Conservation (phyloP, 1,284 basidiomycete species). For the Irpex lacteus region DNA sequence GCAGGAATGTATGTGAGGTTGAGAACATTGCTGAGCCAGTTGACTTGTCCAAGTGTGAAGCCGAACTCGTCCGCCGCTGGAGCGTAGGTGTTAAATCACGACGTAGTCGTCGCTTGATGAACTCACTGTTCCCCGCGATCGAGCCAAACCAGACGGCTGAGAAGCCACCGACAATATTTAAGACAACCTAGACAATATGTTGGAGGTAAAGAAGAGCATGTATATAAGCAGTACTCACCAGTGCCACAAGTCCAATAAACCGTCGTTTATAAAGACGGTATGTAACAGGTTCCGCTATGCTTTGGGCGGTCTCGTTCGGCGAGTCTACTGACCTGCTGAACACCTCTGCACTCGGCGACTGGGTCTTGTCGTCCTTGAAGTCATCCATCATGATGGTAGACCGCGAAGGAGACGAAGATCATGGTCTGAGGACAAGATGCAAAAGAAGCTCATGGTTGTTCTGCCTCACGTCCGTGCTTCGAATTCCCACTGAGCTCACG, state of each 20-base stretch:
- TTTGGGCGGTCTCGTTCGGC: neutral
- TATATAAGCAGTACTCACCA: conserved; percentile 43
- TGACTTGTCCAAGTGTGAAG: conserved; percentile 63
- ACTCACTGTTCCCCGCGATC: conserved; percentile 62
- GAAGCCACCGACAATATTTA: conserved; percentile 64
- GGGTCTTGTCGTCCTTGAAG: neutral
- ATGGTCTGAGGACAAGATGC: too few species aligned
- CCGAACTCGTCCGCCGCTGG: conserved; percentile 40
- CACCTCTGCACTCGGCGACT: neutral
- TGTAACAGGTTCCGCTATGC: neutral
- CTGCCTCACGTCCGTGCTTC: too few species aligned
- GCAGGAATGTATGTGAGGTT: conserved; percentile 59
- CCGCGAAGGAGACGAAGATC: too few species aligned
- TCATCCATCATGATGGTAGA: neutral
- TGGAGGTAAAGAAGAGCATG: neutral
- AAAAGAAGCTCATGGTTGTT: too few species aligned
- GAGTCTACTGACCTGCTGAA: neutral
- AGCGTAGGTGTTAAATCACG: neutral
- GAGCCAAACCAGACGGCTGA: conserved; percentile 75
- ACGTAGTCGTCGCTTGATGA: neutral
- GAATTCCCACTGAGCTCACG: too few species aligned
- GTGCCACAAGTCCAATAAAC: conserved; percentile 59
- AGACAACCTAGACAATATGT: conserved; percentile 40
- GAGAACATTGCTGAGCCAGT: conserved; percentile 74
- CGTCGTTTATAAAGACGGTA: conserved; percentile 68